Percentiles rank a stretch among this genome's conserved stretches.
Conservation (phyloP, 192 early-diverging fungal genomes). For the Obelidium mucronatum region DNA sequence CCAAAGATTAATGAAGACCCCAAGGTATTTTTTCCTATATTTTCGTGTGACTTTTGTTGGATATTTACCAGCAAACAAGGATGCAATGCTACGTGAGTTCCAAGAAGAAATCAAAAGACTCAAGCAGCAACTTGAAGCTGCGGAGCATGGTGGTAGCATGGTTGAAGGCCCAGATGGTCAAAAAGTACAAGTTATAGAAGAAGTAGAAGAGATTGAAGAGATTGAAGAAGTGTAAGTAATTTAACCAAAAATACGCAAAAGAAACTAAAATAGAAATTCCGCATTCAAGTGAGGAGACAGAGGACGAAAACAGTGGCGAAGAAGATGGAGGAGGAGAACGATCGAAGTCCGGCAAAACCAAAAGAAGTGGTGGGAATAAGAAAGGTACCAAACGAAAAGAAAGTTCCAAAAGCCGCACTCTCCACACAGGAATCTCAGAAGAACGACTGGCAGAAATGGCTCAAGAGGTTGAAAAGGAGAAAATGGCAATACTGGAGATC, state of each 20-base stretch:
- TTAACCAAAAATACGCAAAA: too few relatives aligned
- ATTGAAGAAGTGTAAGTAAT: constrained; percentile 63
- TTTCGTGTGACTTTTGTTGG: neutral
- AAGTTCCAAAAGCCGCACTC: neutral
- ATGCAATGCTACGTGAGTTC: constrained; percentile 71
- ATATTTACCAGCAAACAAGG: too few relatives aligned
- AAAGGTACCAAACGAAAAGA: neutral
- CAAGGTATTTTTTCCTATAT: constrained; percentile 49
- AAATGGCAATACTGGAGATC: constrained; percentile 56
- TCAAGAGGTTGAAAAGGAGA: constrained; percentile 60
- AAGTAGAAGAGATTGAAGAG: constrained; percentile 60
- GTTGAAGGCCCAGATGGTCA: constrained; percentile 45
- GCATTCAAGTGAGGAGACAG: constrained; percentile 52
- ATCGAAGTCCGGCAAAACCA: neutral
- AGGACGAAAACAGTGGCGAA: constrained; percentile 47
- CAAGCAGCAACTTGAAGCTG: constrained; percentile 59
- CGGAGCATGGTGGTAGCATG: constrained; percentile 44
- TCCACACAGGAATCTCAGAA: constrained; percentile 42
- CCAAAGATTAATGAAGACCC: constrained; percentile 77
- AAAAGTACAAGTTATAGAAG: constrained; percentile 45
- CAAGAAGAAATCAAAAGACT: constrained; percentile 72
- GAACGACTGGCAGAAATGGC: constrained; percentile 51
- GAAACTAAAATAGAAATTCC: too few relatives aligned
- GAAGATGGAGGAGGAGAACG: constrained; percentile 37
- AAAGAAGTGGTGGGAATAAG: constrained; percentile 22